Evolutionary conservation across 177 flowering plant species (phyloP).

Genomic region (Vitis hybrid): DNA sequence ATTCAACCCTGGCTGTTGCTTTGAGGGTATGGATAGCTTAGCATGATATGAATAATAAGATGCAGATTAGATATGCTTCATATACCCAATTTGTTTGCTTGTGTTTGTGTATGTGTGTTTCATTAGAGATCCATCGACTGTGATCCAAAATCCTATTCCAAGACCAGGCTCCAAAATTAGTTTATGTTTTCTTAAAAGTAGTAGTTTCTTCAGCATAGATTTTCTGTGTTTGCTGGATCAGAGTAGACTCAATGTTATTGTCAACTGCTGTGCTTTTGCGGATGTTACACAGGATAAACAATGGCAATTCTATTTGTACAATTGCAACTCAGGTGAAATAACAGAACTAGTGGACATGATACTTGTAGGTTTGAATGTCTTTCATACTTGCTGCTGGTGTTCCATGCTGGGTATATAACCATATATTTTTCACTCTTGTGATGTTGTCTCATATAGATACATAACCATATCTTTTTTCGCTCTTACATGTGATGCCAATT

Average conservation of each 20-base stretch:
- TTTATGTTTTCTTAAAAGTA: too few relatives aligned
- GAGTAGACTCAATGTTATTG: background rate
- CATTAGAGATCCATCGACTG: background rate
- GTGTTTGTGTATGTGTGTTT: background rate
- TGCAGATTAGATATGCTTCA: background rate
- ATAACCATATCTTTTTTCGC: background rate
- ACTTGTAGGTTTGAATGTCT: background rate
- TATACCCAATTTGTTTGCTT: background rate
- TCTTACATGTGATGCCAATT: background rate
- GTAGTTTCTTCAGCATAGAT: background rate
- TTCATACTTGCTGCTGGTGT: background rate
- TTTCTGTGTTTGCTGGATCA: background rate
- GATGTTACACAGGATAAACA: background rate
- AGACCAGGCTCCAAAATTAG: background rate
- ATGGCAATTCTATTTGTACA: background rate
- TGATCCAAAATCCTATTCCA: background rate
- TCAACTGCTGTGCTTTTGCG: background rate
- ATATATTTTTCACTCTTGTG: background rate
- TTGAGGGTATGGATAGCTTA: slow-evolving; percentile 54
- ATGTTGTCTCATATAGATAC: background rate
- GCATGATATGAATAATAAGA: background rate
- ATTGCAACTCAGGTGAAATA: background rate
- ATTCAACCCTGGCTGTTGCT: slow-evolving; percentile 70
- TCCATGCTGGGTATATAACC: background rate
- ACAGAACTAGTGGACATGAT: background rate